Base-by-base conservation (phyloP, 176 grass and related monocot genomes). In the Phyllostachys edulis region DNA sequence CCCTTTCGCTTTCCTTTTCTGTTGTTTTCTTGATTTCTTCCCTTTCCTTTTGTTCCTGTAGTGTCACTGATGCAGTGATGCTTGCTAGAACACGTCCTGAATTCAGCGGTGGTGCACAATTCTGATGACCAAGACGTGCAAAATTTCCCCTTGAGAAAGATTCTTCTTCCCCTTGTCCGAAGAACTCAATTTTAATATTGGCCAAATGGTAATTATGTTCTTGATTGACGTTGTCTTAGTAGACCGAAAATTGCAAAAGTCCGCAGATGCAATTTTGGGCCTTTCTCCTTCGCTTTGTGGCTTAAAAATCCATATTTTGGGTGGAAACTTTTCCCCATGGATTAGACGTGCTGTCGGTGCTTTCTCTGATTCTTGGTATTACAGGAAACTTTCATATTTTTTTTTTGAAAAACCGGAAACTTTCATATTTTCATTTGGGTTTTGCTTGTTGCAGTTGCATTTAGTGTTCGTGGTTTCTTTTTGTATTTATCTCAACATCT, bases 301-400 rank as follows among this genome's bases (percentile, higher is more conserved):
- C 44, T 50, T 16, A 5, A 62, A 47, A 37, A 78, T 20, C 7
- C 12, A 56, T 24, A 47, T 47, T n/a, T 61, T 16, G 11, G 36
- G 24, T 6, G 51, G 51, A 42, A 32, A 47, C 40, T 67, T 37
- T 7, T 49, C 5, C 46, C 46, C 49, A 77, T 14, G 23, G 61
- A 23, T 37, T 40, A 68, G 67, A 45, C 51, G 55, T 32, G 14
- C 3, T 55, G 67, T 71, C 16, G n/a, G 9, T 46, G 26, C 36
- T 52, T 73, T 65, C 27, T 63, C 37, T 67, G 38, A 55, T 67
- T 75, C 57, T 86, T 80, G 59, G n/a, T 24, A 54, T 29, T 68
- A 15, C 21, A 42, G 1, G 36, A 65, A 12, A 5, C n/a, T 59
- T 82, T 5, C 26, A 17, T 77, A 39, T 75, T 36, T 69, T 49